Evolutionary conservation across 2,329 filamentous ascomycete species (phyloP).

Genomic region (Scleromitrula shiraiana): DNA sequence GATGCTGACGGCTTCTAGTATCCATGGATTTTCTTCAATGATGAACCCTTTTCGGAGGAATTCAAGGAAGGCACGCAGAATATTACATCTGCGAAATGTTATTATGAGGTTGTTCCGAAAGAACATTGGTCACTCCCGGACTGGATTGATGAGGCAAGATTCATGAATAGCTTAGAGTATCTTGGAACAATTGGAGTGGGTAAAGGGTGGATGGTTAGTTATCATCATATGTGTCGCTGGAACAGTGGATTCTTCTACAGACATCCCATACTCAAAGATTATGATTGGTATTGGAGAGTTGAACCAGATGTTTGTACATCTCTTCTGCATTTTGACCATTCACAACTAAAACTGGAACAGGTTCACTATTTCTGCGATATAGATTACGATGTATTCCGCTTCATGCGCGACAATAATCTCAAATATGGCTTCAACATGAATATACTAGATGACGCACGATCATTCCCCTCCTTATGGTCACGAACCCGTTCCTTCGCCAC

Average conservation of each 20-base stretch:
- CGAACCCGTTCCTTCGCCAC: slow-evolving; percentile 86
- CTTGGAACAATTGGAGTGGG: slow-evolving; percentile 93
- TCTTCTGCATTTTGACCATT: not conserved
- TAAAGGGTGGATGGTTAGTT: slow-evolving; percentile 91
- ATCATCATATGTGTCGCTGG: slow-evolving; percentile 98
- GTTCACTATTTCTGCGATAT: slow-evolving; percentile 51
- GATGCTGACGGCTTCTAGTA: slow-evolving; percentile 41
- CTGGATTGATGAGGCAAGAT: slow-evolving; percentile 90
- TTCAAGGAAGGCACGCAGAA: slow-evolving; percentile 64
- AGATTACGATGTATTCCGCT: slow-evolving; percentile 79
- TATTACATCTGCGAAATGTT: slow-evolving; percentile 61
- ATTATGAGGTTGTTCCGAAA: slow-evolving; percentile 66
- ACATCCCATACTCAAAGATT: slow-evolving; percentile 58
- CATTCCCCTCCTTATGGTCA: slow-evolving; percentile 86
- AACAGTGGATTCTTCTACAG: slow-evolving; percentile 77
- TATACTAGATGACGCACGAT: slow-evolving; percentile 91
- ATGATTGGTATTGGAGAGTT: slow-evolving; percentile 54
- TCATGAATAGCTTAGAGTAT: slow-evolving; percentile 78
- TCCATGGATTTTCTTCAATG: slow-evolving; percentile 84
- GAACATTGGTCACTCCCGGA: slow-evolving; percentile 96
- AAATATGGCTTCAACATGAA: slow-evolving; percentile 76
- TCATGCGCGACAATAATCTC: slow-evolving; percentile 77
- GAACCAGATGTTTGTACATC: slow-evolving; percentile 47
- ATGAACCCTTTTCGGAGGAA: slow-evolving; percentile 66
- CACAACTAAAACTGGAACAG: slow-evolving; percentile 27